Percentiles rank a stretch among this genome's conserved stretches.
These are phyloP conservation scores for Sarcodon sp. DNA, from an alignment of 768 basidiomycete species.

Conservation along the genomic window DNA sequence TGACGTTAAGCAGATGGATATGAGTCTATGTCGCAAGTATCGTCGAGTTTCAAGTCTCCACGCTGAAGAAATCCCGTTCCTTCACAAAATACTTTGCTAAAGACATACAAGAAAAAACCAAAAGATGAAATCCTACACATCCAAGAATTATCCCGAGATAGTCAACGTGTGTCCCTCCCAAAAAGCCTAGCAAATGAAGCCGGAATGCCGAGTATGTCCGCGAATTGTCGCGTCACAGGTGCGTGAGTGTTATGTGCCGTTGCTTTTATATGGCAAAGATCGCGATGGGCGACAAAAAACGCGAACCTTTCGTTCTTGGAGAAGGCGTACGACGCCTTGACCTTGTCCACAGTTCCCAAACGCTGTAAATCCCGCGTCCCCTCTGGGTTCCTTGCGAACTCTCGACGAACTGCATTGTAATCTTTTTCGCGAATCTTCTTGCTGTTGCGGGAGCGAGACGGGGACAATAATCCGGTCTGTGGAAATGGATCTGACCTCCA, in stretches of 20 bases:
- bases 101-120: too few species aligned
- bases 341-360: neutral
- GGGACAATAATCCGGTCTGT: neutral
- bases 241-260: constrained; percentile 8
- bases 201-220: too few species aligned
- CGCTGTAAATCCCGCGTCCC: neutral
- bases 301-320: constrained; percentile 22
- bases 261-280: constrained; percentile 46
- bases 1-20: too few species aligned
- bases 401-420: neutral
- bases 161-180: too few species aligned
- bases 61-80: too few species aligned
- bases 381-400: neutral
- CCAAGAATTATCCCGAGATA: too few species aligned
- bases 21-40: too few species aligned
- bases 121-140: too few species aligned
- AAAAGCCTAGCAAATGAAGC: too few species aligned
- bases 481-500: constrained; percentile 1
- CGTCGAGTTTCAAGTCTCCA: too few species aligned
- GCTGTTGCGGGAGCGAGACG: neutral
- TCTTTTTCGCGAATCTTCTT: constrained; percentile 1
- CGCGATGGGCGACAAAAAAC: constrained; percentile 39
- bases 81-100: too few species aligned
- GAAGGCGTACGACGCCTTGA: constrained; percentile 39
- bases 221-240: too few species aligned